Percentiles rank a stretch among this genome's conserved stretches.
phyloP scores from a whole-genome alignment of 2,329 filamentous ascomycete genomes.

The Reticulascus tulasneorum region DNA sequence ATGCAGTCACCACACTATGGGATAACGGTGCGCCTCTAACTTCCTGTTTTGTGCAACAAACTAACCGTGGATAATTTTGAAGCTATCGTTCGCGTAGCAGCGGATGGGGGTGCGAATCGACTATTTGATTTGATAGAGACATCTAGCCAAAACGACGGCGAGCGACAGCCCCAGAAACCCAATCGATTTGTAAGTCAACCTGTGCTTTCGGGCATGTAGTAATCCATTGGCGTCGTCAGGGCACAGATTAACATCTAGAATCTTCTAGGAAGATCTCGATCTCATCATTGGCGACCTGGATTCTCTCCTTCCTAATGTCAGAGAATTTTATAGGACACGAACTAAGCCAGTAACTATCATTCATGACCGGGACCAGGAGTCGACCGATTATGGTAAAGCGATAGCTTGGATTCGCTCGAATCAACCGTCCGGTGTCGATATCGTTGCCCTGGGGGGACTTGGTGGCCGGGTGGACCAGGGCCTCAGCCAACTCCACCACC shows the following conservation, averaged over 20 bases:
- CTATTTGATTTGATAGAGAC: constrained; percentile 44
- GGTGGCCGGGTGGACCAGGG: constrained; percentile 92
- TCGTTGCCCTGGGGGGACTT: constrained; percentile 80
- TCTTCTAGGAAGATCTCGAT: constrained; percentile 54
- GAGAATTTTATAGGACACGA: constrained; percentile 61
- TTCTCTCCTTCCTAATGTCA: constrained; percentile 63
- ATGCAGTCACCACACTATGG: constrained; percentile 46
- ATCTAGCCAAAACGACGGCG: constrained; percentile 6
- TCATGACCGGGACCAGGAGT: constrained; percentile 74
- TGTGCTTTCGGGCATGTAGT: neutral
- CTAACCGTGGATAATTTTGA: too few species aligned
- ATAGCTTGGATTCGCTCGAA: constrained; percentile 53
- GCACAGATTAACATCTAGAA: too few species aligned
- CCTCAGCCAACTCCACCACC: constrained; percentile 81
- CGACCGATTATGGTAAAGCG: constrained; percentile 88
- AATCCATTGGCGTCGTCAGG: neutral
- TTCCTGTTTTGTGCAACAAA: too few species aligned
- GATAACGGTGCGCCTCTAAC: constrained; percentile 35
- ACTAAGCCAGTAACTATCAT: constrained; percentile 54
- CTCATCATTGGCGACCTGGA: constrained; percentile 89
- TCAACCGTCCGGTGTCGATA: constrained; percentile 42
- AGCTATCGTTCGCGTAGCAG: constrained; percentile 71
- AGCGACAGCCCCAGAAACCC: neutral
- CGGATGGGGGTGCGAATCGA: constrained; percentile 86
- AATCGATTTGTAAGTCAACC: constrained; percentile 30